Conservation (phyloP, 2,329 filamentous ascomycete genomes). For the Alternaria panax region DNA sequence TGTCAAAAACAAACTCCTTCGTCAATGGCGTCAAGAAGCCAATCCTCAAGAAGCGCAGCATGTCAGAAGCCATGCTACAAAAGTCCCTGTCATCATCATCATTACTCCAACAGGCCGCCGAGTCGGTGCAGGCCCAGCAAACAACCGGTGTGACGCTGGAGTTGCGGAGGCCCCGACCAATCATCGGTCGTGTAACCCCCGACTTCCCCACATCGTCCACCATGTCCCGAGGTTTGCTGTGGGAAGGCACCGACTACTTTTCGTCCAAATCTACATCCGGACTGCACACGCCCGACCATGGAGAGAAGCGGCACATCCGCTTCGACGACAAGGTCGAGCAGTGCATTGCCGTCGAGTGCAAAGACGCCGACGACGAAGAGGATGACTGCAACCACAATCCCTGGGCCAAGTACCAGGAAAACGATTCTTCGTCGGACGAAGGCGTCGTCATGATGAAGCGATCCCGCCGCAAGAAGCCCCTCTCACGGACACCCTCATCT, state of each 20-base stretch:
- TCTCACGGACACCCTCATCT: conserved; percentile 63
- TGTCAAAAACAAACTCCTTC: conserved; percentile 72
- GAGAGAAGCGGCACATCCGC: conserved; percentile 84
- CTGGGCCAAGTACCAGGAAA: conserved; percentile 50
- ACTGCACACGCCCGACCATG: conserved; percentile 65
- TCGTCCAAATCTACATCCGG: conserved; percentile 76
- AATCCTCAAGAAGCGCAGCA: conserved; percentile 94
- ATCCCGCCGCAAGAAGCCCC: conserved; percentile 57
- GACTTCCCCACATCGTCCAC: conserved; percentile 74
- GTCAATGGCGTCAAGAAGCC: conserved; percentile 75
- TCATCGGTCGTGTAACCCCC: conserved; percentile 68
- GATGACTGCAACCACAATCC: conserved; percentile 53
- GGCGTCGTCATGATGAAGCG: conserved; percentile 83
- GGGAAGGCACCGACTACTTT: conserved; percentile 69
- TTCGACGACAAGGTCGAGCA: conserved; percentile 97
- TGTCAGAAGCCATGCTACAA: conserved; percentile 94
- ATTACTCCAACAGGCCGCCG: conserved; percentile 85
- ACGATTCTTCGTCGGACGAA: conserved; percentile 72
- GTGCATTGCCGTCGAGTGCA: conserved; percentile 90
- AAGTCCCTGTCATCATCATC: conserved; percentile 87
- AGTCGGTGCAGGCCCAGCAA: conserved; percentile 85
- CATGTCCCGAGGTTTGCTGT: conserved; percentile 66
- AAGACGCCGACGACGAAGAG: conserved; percentile 75
- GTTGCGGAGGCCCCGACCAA: conserved; percentile 60
- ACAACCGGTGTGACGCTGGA: conserved; percentile 58